phyloP scores from a whole-genome alignment of 1,284 basidiomycete species.

The Ceraceosorus guamensis region DNA sequence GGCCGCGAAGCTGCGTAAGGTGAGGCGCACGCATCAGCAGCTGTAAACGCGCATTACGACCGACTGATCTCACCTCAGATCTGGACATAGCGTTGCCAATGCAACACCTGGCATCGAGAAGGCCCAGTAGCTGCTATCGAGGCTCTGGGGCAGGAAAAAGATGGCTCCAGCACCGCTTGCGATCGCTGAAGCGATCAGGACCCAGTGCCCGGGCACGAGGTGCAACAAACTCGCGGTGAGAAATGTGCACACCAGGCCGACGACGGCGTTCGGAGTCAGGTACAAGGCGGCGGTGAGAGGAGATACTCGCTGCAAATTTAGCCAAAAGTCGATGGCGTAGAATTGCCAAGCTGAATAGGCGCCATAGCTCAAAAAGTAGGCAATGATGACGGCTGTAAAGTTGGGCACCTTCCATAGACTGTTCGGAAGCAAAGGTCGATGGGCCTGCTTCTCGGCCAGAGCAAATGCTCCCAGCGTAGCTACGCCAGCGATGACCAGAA shows the following conservation, averaged over 20 bases:
- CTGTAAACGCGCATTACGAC: background rate
- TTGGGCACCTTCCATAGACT: constrained; percentile 13
- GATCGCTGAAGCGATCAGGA: constrained; percentile 9
- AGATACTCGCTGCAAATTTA: constrained; percentile 12
- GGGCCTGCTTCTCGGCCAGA: constrained; percentile 11
- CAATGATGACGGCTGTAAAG: constrained; percentile 8
- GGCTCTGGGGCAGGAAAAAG: constrained; percentile 16
- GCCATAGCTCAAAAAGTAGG: constrained; percentile 19
- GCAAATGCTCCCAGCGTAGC: constrained; percentile 9
- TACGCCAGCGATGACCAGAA: constrained; percentile 13
- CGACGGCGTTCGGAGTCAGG: constrained; percentile 17
- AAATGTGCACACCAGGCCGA: constrained; percentile 16
- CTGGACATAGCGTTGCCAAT: constrained; percentile 16
- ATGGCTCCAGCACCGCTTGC: constrained; percentile 19
- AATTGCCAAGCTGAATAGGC: constrained; percentile 17
- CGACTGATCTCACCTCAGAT: background rate
- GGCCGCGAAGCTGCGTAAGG: constrained; percentile 15
- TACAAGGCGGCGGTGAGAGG: constrained; percentile 18
- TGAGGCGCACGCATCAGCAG: constrained; percentile 4
- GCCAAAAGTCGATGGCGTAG: constrained; percentile 17
- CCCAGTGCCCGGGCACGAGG: constrained; percentile 13
- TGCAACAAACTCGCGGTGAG: constrained; percentile 13
- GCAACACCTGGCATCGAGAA: constrained; percentile 18
- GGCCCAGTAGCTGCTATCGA: constrained; percentile 17
- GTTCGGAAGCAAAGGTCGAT: constrained; percentile 12